Percentiles rank a stretch among this genome's conserved stretches.
Conservation (phyloP, 2,329 filamentous ascomycete species). For the Furcasterigmium sp. region DNA sequence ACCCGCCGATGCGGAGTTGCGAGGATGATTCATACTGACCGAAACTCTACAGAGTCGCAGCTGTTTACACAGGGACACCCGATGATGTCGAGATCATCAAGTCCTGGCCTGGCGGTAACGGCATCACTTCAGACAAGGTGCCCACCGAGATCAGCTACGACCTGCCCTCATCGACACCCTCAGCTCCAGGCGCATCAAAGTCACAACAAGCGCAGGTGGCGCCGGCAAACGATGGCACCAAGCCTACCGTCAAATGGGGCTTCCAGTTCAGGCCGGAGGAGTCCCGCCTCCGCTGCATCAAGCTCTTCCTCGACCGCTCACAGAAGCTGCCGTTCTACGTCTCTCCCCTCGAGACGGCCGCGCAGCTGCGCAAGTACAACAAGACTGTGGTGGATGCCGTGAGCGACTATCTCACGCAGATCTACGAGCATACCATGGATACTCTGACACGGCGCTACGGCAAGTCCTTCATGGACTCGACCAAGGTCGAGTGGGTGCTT, state of each 20-base stretch:
- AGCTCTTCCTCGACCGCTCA: conserved; percentile 75
- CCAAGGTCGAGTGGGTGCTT: conserved; percentile 72
- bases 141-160: conserved; percentile 69
- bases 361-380: conserved; percentile 67
- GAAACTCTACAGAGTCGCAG: conserved; percentile 49
- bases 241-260: conserved; percentile 64
- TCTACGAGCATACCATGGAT: conserved; percentile 75
- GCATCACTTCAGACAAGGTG: conserved; percentile 84
- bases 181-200: conserved; percentile 17
- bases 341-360: conserved; percentile 69
- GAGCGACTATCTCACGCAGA: conserved; percentile 71
- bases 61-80: conserved; percentile 68
- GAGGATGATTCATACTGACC: conserved; percentile 25
- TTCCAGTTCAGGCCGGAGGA: conserved; percentile 79
- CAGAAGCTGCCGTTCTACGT: conserved; percentile 80
- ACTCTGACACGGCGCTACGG: conserved; percentile 70
- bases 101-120: conserved; percentile 77
- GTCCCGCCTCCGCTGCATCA: conserved; percentile 72
- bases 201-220: conserved; percentile 36
- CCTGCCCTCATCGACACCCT: conserved; percentile 5
- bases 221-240: conserved; percentile 29
- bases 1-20: too few relatives aligned
- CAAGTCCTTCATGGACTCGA: conserved; percentile 71
- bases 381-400: conserved; percentile 77
- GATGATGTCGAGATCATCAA: conserved; percentile 82